Conservation (phyloP, 192 early-diverging fungal genomes). For the Coemansia sp. region DNA sequence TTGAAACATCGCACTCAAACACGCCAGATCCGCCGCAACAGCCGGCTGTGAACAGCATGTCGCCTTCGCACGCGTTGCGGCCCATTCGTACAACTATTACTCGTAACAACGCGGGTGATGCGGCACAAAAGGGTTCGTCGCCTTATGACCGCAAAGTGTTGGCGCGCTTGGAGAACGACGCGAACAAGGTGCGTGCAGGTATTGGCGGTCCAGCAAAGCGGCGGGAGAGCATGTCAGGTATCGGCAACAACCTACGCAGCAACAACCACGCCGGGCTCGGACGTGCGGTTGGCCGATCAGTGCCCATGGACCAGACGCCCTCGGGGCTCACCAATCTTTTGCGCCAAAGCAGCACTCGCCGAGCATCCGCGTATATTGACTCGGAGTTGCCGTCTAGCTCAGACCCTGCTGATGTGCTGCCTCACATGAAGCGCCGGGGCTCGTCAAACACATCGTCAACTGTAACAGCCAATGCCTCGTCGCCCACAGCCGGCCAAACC, state of each 20-base stretch:
- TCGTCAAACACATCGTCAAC: slow-evolving; percentile 20
- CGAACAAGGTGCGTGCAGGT: slow-evolving; percentile 12
- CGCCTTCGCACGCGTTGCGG: slow-evolving; percentile 10
- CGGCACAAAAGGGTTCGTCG: slow-evolving; percentile 1
- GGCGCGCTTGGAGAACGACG: neutral
- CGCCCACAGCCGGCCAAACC: slow-evolving; percentile 9
- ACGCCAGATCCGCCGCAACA: neutral
- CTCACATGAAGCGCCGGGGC: slow-evolving; percentile 20
- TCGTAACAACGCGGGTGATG: neutral
- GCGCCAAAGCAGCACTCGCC: slow-evolving; percentile 10
- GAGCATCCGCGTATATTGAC: slow-evolving; percentile 1
- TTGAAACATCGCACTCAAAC: too few species aligned
- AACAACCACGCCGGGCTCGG: slow-evolving; percentile 28
- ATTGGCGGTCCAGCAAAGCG: slow-evolving; percentile 40
- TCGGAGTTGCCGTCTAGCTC: too few species aligned
- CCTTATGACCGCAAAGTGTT: slow-evolving; percentile 6
- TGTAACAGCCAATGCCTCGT: slow-evolving; percentile 14
- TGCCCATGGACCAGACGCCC: slow-evolving; percentile 6
- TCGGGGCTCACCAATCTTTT: slow-evolving; percentile 18
- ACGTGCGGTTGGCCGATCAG: slow-evolving; percentile 23
- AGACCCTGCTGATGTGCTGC: neutral
- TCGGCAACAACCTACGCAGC: slow-evolving; percentile 49
- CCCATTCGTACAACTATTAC: slow-evolving; percentile 3
- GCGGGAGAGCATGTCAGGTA: slow-evolving; percentile 47
- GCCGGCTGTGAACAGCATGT: slow-evolving; percentile 3